These are phyloP conservation scores for Typha latifolia DNA, from an alignment of 176 grass and related monocot species.

Conservation along the genomic window DNA sequence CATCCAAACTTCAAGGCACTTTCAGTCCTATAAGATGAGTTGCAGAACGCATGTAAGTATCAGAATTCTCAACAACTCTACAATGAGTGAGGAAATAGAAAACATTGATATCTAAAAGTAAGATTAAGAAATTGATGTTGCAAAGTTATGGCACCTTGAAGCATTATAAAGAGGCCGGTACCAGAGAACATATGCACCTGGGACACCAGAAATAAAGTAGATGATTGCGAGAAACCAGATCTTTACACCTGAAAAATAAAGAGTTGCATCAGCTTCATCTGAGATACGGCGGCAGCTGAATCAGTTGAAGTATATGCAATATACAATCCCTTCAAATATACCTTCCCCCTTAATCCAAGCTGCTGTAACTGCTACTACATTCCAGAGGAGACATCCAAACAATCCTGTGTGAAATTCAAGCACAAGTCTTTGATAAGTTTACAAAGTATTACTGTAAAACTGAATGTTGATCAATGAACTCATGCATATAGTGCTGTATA, in stretches of 20 bases:
- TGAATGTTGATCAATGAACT: too few relatives aligned
- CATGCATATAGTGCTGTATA: too few relatives aligned
- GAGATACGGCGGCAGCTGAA: constrained; percentile 5
- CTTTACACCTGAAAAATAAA: constrained; percentile 64
- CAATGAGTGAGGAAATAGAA: not conserved
- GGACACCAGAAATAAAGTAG: constrained; percentile 94
- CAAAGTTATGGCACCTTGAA: constrained; percentile 59
- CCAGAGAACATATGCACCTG: constrained; percentile 94
- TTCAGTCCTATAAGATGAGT: constrained; percentile 76
- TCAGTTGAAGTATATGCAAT: constrained; percentile 15
- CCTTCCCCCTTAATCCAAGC: constrained; percentile 99
- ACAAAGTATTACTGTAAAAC: not conserved
- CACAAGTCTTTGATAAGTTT: not conserved
- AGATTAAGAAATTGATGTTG: not conserved
- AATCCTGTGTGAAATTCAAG: constrained; percentile 53
- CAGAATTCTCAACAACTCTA: not conserved
- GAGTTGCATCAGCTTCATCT: not conserved
- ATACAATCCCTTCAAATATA: constrained; percentile 16
- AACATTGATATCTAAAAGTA: not conserved
- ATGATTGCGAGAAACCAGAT: constrained; percentile 97
- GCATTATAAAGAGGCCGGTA: constrained; percentile 98
- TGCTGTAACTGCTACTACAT: constrained; percentile 80
- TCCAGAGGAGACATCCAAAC: constrained; percentile 80
- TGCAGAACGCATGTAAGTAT: constrained; percentile 7
- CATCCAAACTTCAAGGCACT: constrained; percentile 86